Base-by-base conservation (phyloP, 208 protist species). In the Acanthamoeba castellanii region DNA sequence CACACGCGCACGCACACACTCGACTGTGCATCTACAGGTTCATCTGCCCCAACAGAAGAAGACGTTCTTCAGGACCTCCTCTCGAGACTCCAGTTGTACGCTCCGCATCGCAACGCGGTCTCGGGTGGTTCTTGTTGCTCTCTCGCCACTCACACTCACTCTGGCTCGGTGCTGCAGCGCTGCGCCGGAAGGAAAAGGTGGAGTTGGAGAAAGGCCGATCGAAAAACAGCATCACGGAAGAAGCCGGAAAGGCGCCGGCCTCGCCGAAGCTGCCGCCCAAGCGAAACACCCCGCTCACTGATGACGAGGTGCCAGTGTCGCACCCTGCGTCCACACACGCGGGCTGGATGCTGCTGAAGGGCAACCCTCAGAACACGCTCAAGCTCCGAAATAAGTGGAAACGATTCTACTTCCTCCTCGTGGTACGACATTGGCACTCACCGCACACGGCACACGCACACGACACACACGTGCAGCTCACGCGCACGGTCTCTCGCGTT, bases 341-440 rank as follows among this genome's bases (percentile, higher is more conserved):
- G 4, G 81, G 81, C 9, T 88, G 81, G 81, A 22, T 88, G 47
- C 81, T 88, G n/a, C 0, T 88, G 47, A 88, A 88, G 81, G 81
- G 81, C 30, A 88, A 88, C 52, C 81, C 81, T 3, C 81, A 64
- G 9, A 64, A 64, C 81, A 88, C 81, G 81, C 81, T 88, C 50
- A 88, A 88, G 52, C 81, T 88, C 1, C 81, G 81, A 32, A 88
- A 88, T 50, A 64, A 55, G 50, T 88, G 81, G 81, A 88, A 88
- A 47, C 20, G 52, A 64, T 88, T 64, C 52, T 88, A 66, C 30
- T 88, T 88, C 30, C 20, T 88, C 22, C 18, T 88, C 7, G 81
- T 88, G 81, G 81, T 88, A 88, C 45, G 42, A 42, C 25, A 74
- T 22, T 0, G 37, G 27, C 72, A 18, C 25, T 13, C 37, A 47